phyloP scores from a whole-genome alignment of 495 filamentous ascomycete species.

The Diplogelasinospora grovesii region DNA sequence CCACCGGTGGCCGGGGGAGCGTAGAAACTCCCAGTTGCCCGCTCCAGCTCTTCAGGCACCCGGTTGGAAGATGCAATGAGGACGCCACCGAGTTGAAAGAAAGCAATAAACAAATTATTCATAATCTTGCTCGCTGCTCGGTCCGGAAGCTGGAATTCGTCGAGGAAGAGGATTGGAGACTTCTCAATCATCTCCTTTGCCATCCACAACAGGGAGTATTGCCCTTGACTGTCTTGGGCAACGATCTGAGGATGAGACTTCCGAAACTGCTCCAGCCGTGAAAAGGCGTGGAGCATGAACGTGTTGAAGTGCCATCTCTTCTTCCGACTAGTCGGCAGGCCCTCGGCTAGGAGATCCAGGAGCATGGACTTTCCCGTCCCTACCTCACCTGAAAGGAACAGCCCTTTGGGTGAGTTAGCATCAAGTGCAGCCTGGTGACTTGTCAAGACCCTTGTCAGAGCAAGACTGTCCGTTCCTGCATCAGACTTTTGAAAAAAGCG shows the following conservation, averaged over 20 bases:
- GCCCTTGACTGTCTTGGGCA: constrained; percentile 32
- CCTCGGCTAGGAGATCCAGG: constrained; percentile 61
- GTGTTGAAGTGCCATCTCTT: constrained; percentile 68
- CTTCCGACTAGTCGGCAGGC: constrained; percentile 59
- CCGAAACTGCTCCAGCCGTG: constrained; percentile 53
- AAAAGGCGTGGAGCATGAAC: constrained; percentile 65
- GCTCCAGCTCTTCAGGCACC: constrained; percentile 66
- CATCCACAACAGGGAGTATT: constrained; percentile 58
- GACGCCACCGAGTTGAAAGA: constrained; percentile 69
- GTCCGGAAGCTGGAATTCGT: constrained; percentile 71
- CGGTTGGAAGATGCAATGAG: constrained; percentile 66
- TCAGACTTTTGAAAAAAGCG: constrained; percentile 33
- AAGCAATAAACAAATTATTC: constrained; percentile 61
- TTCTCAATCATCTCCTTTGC: constrained; percentile 60
- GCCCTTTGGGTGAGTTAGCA: constrained; percentile 55
- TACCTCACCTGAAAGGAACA: constrained; percentile 65
- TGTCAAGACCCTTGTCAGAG: constrained; percentile 53
- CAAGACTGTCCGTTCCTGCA: constrained; percentile 39
- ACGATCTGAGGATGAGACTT: constrained; percentile 27
- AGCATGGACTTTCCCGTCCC: constrained; percentile 69
- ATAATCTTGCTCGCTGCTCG: constrained; percentile 61
- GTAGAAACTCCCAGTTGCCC: constrained; percentile 57
- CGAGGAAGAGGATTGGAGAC: constrained; percentile 63
- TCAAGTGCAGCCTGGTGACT: constrained; percentile 56
- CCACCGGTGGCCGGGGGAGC: constrained; percentile 42